A percentile compares a stretch with the other conserved stretches of the same genome.
Conservation (phyloP, 305 asterid genomes). For the Fraxinus nigra region DNA sequence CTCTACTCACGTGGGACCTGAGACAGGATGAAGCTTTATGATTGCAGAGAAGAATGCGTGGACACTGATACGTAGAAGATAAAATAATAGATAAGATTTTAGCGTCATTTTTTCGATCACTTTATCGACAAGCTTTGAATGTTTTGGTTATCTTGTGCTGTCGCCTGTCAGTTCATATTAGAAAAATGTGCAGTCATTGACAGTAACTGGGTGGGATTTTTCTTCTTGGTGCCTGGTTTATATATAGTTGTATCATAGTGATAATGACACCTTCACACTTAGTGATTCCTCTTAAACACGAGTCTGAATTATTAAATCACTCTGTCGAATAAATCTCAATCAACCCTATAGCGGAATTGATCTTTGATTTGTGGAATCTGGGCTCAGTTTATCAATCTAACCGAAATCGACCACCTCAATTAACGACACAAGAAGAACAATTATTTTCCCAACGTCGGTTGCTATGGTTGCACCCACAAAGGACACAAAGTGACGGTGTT, state of each 20-base stretch:
- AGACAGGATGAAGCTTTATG: conserved; percentile 77
- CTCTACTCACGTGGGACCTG: conserved; percentile 26
- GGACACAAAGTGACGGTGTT: too few relatives aligned
- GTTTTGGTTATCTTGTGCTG: background rate
- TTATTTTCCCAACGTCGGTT: too few relatives aligned
- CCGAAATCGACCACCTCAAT: too few relatives aligned
- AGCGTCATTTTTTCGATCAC: conserved; percentile 22
- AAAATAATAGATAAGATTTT: conserved; percentile 21
- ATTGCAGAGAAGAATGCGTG: conserved; percentile 85
- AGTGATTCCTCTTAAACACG: background rate
- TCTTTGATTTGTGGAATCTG: too few relatives aligned
- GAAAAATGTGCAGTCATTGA: conserved; percentile 5
- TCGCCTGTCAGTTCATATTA: conserved; percentile 10
- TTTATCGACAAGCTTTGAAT: background rate
- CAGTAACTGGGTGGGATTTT: background rate
- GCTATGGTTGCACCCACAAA: too few relatives aligned
- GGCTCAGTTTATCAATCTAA: too few relatives aligned
- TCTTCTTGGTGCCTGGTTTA: background rate
- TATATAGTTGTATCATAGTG: background rate
- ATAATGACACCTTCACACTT: background rate
- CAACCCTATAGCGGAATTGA: too few relatives aligned
- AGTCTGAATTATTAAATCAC: background rate
- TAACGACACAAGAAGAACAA: too few relatives aligned
- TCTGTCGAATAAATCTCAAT: background rate
- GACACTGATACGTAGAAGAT: conserved; percentile 8